Conservation (phyloP, 306 rosid species). For the Alnus rubra region DNA sequence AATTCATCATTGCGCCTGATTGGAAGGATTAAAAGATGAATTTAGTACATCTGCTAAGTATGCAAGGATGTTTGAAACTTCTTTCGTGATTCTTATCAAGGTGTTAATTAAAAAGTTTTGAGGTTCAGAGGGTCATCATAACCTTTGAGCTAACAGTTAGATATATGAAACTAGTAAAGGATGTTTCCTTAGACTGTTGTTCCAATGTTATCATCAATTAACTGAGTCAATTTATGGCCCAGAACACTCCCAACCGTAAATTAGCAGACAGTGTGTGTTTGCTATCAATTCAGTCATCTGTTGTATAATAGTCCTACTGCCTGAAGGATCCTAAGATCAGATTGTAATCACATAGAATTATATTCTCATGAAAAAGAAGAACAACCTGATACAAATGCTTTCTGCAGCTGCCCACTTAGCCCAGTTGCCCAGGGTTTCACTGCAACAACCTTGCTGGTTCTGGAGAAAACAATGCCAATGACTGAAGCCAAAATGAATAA, state of each 20-base stretch:
- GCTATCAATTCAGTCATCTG: neutral
- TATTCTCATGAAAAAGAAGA: constrained; percentile 11
- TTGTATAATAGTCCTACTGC: neutral
- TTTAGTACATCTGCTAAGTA: neutral
- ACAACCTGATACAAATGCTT: constrained; percentile 84
- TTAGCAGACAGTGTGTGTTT: neutral
- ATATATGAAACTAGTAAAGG: neutral
- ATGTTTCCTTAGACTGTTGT: neutral
- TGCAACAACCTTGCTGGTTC: constrained; percentile 65
- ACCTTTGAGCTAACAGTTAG: neutral
- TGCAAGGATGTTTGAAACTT: constrained; percentile 16
- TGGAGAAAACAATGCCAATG: constrained; percentile 37
- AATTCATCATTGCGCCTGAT: neutral
- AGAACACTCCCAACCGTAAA: neutral
- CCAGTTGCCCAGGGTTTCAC: constrained; percentile 97
- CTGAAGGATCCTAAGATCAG: neutral
- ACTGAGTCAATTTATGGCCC: neutral
- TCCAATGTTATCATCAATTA: neutral
- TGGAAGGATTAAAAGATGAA: constrained; percentile 11
- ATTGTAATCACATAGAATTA: neutral
- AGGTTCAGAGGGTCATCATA: neutral
- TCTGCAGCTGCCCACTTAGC: constrained; percentile 92
- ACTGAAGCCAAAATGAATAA: constrained; percentile 47
- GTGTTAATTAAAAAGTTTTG: neutral
- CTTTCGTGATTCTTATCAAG: neutral